Evolutionary conservation across 1,284 basidiomycete genomes (phyloP).

Genomic region (Coniferiporia sulphurascens): DNA sequence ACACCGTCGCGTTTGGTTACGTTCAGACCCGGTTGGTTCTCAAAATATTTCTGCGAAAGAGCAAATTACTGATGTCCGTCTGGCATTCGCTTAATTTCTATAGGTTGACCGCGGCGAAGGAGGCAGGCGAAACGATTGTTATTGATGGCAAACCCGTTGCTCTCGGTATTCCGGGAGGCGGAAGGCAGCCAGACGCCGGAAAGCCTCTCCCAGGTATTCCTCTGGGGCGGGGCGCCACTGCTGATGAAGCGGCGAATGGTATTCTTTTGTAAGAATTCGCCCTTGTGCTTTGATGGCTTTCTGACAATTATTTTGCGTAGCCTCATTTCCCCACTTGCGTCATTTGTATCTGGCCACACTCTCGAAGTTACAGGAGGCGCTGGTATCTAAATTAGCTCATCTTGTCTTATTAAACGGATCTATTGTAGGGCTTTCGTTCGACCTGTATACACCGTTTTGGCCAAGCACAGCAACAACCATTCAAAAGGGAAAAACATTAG

Average conservation of each 20-base stretch:
- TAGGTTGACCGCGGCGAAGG: slow-evolving; percentile 66
- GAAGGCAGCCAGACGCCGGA: slow-evolving; percentile 31
- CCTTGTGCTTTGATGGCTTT: neutral
- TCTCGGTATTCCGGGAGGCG: slow-evolving; percentile 67
- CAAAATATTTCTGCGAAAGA: neutral
- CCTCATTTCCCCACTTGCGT: slow-evolving; percentile 71
- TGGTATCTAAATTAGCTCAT: slow-evolving; percentile 46
- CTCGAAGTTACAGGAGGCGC: slow-evolving; percentile 76
- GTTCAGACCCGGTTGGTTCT: slow-evolving; percentile 60
- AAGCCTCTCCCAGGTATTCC: slow-evolving; percentile 56
- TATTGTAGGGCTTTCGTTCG: neutral
- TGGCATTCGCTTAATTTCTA: neutral
- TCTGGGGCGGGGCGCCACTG: slow-evolving; percentile 64
- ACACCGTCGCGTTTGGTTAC: slow-evolving; percentile 75
- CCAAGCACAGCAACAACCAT: no score
- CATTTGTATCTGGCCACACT: slow-evolving; percentile 79
- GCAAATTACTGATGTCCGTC: neutral
- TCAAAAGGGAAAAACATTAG: no score
- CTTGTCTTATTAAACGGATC: neutral
- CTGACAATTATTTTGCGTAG: slow-evolving; percentile 32
- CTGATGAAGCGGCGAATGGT: slow-evolving; percentile 73
- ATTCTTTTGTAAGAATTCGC: slow-evolving; percentile 60
- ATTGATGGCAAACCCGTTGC: slow-evolving; percentile 82
- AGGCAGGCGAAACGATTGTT: slow-evolving; percentile 69
- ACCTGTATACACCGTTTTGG: neutral